Percentiles rank a stretch among this genome's conserved stretches.
phyloP scores from a whole-genome alignment of 176 grass and related monocot species.

The Pontederia crassipes region DNA sequence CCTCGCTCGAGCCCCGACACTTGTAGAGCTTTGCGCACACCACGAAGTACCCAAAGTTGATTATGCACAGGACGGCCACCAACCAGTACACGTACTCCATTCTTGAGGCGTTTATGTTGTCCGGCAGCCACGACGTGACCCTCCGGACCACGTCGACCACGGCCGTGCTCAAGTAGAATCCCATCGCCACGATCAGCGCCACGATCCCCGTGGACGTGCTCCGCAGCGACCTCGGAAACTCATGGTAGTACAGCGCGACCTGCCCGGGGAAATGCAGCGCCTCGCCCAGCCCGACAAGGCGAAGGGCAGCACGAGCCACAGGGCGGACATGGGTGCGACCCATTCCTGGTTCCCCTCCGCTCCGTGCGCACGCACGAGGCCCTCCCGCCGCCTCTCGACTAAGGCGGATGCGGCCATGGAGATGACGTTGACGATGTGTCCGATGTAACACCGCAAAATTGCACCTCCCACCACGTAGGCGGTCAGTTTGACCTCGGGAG shows the following conservation, averaged over 20 bases:
- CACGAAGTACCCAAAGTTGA: conserved; percentile 66
- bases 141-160: conserved; percentile 30
- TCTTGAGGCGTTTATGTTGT: conserved; percentile 62
- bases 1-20: conserved; percentile 23
- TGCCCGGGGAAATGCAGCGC: conserved; percentile 54
- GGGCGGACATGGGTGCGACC: conserved; percentile 49
- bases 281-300: conserved; percentile 37
- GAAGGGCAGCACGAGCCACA: conserved; percentile 64
- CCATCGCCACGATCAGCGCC: conserved; percentile 37
- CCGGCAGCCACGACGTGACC: conserved; percentile 50
- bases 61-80: conserved; percentile 21
- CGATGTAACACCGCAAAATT: too few species aligned
- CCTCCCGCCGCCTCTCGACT: conserved; percentile 31
- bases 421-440: conserved; percentile 34
- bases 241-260: conserved; percentile 61
- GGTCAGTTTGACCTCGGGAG: too few species aligned
- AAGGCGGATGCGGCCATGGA: conserved; percentile 45
- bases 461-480: too few species aligned
- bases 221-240: conserved; percentile 56
- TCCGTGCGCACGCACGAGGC: conserved; percentile 24
- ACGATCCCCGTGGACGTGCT: conserved; percentile 60
- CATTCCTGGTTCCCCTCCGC: conserved; percentile 25
- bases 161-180: conserved; percentile 76
- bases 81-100: conserved; percentile 67
- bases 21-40: conserved; percentile 54